A percentile compares a stretch with the other conserved stretches of the same genome.
phyloP scores from a whole-genome alignment of 2,329 filamentous ascomycete genomes.

The Aspergillus proliferans region DNA sequence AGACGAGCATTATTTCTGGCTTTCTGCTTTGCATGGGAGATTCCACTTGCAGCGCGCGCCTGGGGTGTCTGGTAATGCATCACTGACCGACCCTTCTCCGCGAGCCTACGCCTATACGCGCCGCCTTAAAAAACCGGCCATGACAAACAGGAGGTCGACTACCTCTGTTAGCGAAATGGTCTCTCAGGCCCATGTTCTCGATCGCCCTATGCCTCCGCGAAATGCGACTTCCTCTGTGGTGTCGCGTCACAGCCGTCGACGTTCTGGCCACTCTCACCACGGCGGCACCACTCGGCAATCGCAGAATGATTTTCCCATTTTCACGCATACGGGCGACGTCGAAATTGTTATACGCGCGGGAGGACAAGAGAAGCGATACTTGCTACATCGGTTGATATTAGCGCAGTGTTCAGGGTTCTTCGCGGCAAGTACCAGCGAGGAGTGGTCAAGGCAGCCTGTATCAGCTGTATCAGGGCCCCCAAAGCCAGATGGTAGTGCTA shows the following conservation, averaged over 20 bases:
- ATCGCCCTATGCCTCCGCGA: constrained; percentile 54
- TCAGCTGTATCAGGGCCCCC: constrained; percentile 34
- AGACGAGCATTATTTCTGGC: neutral
- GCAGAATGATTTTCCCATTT: constrained; percentile 89
- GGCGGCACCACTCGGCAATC: constrained; percentile 63
- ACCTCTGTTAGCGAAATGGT: constrained; percentile 22
- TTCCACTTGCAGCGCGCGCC: constrained; percentile 3
- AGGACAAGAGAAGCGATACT: constrained; percentile 70
- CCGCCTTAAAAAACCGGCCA: constrained; percentile 6
- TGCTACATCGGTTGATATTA: constrained; percentile 80
- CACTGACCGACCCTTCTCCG: neutral
- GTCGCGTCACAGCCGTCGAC: constrained; percentile 60
- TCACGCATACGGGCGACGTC: constrained; percentile 84
- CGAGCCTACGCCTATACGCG: neutral
- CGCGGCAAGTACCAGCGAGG: constrained; percentile 67
- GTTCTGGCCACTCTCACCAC: constrained; percentile 75
- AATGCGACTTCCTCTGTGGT: constrained; percentile 57
- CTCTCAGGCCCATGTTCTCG: constrained; percentile 41
- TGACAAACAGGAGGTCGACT: constrained; percentile 11
- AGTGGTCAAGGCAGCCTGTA: constrained; percentile 55
- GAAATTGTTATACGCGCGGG: constrained; percentile 73
- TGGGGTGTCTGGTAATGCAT: neutral
- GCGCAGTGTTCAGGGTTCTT: constrained; percentile 92
- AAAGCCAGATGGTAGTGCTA: constrained; percentile 32
- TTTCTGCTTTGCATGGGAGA: neutral